Conservation (phyloP, 2,329 filamentous ascomycete genomes). For the Botrytis deweyae region DNA sequence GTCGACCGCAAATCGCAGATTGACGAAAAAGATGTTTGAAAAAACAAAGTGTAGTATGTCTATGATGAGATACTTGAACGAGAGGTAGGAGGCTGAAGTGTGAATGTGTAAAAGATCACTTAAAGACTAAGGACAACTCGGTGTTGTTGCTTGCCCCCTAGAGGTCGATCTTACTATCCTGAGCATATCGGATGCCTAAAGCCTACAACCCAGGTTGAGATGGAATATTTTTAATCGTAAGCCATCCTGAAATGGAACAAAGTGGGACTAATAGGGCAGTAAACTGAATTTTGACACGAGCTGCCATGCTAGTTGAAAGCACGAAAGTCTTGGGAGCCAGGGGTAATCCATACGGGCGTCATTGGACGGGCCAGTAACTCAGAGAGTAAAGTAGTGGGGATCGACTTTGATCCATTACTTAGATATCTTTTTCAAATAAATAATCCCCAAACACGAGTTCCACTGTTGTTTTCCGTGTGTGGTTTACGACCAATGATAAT, state of each 20-base stretch:
- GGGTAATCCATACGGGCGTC: conserved; percentile 4
- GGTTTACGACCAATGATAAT: neutral
- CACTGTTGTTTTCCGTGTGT: conserved; percentile 4
- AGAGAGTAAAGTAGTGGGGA: conserved; percentile 11
- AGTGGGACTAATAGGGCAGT: conserved; percentile 18
- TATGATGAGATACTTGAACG: conserved; percentile 18
- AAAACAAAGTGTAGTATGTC: conserved; percentile 1
- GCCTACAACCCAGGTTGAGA: conserved; percentile 19
- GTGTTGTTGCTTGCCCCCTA: conserved; percentile 18
- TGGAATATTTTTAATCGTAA: conserved; percentile 18
- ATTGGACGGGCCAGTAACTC: conserved; percentile 14
- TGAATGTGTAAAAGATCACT: conserved; percentile 19
- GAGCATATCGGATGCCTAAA: conserved; percentile 19
- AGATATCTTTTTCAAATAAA: neutral
- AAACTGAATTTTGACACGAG: conserved; percentile 18
- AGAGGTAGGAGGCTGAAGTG: conserved; percentile 20
- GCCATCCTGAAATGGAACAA: conserved; percentile 12
- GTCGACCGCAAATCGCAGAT: conserved; percentile 21
- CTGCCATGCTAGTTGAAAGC: conserved; percentile 13
- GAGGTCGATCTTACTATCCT: conserved; percentile 22
- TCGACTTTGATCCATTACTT: conserved; percentile 13
- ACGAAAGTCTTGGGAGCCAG: conserved; percentile 9
- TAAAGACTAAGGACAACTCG: conserved; percentile 20
- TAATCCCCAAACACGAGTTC: conserved; percentile 7
- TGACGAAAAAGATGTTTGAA: conserved; percentile 13